phyloP scores from a whole-genome alignment of 2,329 filamentous ascomycete species.

The Cercospora beticola region DNA sequence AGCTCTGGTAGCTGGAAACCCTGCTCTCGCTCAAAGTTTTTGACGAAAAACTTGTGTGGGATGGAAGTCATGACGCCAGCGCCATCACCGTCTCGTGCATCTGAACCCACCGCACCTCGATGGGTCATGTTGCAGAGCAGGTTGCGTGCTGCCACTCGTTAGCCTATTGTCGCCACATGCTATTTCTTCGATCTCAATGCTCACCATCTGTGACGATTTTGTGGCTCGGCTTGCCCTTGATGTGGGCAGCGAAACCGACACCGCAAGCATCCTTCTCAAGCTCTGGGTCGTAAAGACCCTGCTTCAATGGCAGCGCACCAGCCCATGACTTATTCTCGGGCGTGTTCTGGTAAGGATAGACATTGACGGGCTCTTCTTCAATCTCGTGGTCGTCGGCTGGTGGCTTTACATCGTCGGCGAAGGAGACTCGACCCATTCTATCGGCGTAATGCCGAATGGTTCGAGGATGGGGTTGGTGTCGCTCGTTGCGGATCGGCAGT shows the following conservation, averaged over 20 bases:
- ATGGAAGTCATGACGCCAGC: conserved; percentile 99
- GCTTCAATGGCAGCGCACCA: conserved; percentile 91
- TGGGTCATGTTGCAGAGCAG: conserved; percentile 99
- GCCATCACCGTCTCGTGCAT: conserved; percentile 95
- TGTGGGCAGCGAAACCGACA: conserved; percentile 98
- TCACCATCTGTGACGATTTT: conserved; percentile 98
- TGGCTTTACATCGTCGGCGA: conserved; percentile 52
- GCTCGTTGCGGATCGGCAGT: conserved; percentile 5
- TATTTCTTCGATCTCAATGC: too few species aligned
- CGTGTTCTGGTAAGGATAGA: conserved; percentile 79
- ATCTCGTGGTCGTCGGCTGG: conserved; percentile 41
- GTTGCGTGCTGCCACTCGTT: conserved; percentile 66
- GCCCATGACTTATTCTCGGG: conserved; percentile 90
- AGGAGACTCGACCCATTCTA: conserved; percentile 56
- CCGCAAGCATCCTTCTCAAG: conserved; percentile 99
- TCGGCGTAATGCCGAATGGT: conserved; percentile 52
- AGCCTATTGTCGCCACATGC: conserved; percentile 5
- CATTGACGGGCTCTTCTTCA: conserved; percentile 58
- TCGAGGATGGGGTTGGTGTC: conserved; percentile 18
- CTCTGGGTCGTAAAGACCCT: conserved; percentile 95
- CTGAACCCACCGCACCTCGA: conserved; percentile 94
- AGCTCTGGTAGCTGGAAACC: conserved; percentile 80
- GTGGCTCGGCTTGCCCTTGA: conserved; percentile 95
- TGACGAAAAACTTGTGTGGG: conserved; percentile 96
- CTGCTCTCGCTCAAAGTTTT: conserved; percentile 93